Evolutionary conservation across 2,329 filamentous ascomycete species (phyloP).

Genomic region (Epichloe typhina): DNA sequence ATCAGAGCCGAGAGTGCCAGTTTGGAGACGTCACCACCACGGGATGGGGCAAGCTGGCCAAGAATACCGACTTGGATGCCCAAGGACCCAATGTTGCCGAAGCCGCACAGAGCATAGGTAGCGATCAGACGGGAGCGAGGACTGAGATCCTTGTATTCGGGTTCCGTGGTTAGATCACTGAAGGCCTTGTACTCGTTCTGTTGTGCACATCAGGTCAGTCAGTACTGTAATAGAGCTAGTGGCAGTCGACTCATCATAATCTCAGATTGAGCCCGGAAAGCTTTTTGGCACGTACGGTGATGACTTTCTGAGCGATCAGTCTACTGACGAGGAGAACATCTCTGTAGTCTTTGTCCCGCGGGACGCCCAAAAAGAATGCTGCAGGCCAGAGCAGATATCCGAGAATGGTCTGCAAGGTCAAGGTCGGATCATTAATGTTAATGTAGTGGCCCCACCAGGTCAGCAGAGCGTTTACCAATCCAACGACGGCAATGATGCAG

Average conservation of each 20-base stretch:
- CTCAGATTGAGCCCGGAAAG: too few species aligned
- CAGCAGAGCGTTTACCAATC: conserved; percentile 60
- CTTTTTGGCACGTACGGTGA: conserved; percentile 38
- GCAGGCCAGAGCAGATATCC: conserved; percentile 69
- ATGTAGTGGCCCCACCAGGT: conserved; percentile 77
- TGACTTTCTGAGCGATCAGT: conserved; percentile 74
- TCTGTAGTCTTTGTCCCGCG: conserved; percentile 42
- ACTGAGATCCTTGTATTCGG: conserved; percentile 50
- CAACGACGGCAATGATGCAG: conserved; percentile 69
- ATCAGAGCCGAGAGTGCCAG: conserved; percentile 67
- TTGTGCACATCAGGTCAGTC: too few species aligned
- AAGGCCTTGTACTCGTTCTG: conserved; percentile 73
- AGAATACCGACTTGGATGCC: conserved; percentile 86
- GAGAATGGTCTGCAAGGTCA: conserved; percentile 61
- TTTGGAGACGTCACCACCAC: conserved; percentile 60
- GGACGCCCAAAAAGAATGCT: conserved; percentile 69
- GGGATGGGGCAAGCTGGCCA: conserved; percentile 62
- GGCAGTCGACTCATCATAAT: too few species aligned
- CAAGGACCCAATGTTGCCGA: conserved; percentile 77
- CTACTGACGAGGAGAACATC: conserved; percentile 60
- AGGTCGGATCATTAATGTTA: conserved; percentile 53
- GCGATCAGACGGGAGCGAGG: conserved; percentile 66
- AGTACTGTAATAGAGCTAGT: too few species aligned
- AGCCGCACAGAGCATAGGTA: conserved; percentile 73
- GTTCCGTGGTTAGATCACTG: conserved; percentile 36